Evolutionary conservation across 2,329 filamentous ascomycete species (phyloP), one percentile per base, ranked within the genome.

Genomic region (Tolypocladium amazonense): DNA sequence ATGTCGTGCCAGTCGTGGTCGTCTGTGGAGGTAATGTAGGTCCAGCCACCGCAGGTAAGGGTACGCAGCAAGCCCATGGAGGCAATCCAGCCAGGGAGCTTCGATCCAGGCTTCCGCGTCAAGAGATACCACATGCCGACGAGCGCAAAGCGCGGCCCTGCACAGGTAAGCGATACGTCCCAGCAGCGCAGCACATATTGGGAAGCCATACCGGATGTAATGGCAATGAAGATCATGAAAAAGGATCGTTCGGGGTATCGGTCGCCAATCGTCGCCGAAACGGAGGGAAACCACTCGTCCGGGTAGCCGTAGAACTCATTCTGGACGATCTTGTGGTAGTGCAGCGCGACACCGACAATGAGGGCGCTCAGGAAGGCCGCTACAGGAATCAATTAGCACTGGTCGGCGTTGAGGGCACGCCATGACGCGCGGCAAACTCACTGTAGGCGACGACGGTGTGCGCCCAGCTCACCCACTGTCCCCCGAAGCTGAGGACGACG

Each of bases 1-100:
- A 97, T 93, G 70, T 99, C 94, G 73, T 99, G 94, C 92, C 92
- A 97, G 75, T 96, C 87, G 74, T 99, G 94, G 72, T 97, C 91
- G 72, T 99, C 94, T 52, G 94, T 99, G 63, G 94, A 97, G 33
- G 94, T 99, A 62, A 99, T 87, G 74, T 97, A 99, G 58, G 94
- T 97, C 93, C 94, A 99, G 61, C 94, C 94, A 67, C 93, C 94
- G 70, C 94, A 99, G 4, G 92, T 96, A 61, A 97, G 77, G 12
- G 93, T 97, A 67, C 94, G 86, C 70, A 97, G 88, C 58, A 97
- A 66, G 59, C 94, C 94, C 67, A 90, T 87, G 47, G 82, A 82
- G 54, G 88, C 88, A 62, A 97, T 82, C 63, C 94, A 87, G 71
- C 90, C 92, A 23, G 95, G 91, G 20, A 97, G 82, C 35, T 80